Conservation (phyloP, 225 moss, liverwort and hornwort species). For the Physcomitrium patens region DNA sequence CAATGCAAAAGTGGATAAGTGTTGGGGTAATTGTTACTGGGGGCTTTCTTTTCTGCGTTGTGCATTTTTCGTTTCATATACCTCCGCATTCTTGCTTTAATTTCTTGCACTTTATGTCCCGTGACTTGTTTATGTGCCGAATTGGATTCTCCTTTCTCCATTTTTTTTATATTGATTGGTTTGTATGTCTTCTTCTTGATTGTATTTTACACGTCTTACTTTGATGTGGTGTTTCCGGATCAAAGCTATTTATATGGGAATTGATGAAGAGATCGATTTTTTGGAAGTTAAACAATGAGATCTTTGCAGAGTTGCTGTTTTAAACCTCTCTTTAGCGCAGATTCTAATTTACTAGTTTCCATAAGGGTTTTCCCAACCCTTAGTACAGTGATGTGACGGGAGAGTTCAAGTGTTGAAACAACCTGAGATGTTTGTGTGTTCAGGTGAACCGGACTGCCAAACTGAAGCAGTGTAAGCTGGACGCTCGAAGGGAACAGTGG, state of each 20-base stretch:
- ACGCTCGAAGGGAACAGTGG: conserved; percentile 78
- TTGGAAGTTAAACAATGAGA: not conserved
- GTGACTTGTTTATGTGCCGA: not conserved
- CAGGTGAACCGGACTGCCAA: conserved; percentile 65
- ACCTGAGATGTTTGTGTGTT: conserved; percentile 23
- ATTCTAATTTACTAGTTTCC: too few species aligned
- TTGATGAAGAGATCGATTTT: not conserved
- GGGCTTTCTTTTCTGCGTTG: not conserved
- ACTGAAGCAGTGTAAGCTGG: conserved; percentile 78
- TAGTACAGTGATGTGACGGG: not conserved
- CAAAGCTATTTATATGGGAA: not conserved
- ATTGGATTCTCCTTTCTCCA: not conserved
- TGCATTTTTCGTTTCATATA: not conserved
- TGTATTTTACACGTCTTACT: conserved; percentile 1
- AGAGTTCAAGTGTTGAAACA: not conserved
- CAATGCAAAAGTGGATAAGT: not conserved
- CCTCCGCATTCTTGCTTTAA: not conserved
- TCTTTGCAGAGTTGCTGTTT: not conserved
- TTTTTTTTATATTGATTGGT: not conserved
- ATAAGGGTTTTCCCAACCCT: not conserved
- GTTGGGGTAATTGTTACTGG: not conserved
- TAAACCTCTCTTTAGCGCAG: not conserved
- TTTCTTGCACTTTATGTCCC: not conserved
- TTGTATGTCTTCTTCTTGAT: not conserved
- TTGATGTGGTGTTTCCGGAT: not conserved